These are phyloP conservation scores for Melampsora larici-populina DNA, from an alignment of 1,284 basidiomycete species.

Conservation along the genomic window DNA sequence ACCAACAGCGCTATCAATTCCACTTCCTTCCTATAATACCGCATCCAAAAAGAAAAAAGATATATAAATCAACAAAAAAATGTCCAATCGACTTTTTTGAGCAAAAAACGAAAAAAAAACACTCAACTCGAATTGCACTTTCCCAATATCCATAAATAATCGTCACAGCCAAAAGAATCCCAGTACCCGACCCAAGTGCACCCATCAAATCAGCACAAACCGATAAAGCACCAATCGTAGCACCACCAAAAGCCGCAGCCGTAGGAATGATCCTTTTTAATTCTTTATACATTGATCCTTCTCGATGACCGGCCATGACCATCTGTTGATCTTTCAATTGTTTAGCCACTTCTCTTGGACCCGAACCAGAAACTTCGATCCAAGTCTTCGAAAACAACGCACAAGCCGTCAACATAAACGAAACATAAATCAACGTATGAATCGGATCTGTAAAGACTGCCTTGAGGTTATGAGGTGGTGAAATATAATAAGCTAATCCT, in stretches of 20 bases:
- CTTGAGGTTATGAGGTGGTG: slow-evolving; percentile 84
- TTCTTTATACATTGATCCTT: slow-evolving; percentile 98
- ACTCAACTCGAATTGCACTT: slow-evolving; percentile 41
- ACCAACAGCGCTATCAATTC: slow-evolving; percentile 40
- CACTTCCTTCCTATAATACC: slow-evolving; percentile 31
- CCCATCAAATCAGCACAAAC: slow-evolving; percentile 95
- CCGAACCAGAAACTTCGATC: slow-evolving; percentile 96
- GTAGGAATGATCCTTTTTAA: slow-evolving; percentile 96
- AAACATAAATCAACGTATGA: slow-evolving; percentile 85
- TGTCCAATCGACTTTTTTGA: too few species aligned
- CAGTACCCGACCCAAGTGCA: slow-evolving; percentile 91
- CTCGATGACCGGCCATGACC: slow-evolving; percentile 97
- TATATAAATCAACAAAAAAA: neutral
- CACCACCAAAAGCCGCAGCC: slow-evolving; percentile 93
- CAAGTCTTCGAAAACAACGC: slow-evolving; percentile 98
- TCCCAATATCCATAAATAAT: slow-evolving; percentile 83
- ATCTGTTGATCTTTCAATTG: slow-evolving; percentile 98
- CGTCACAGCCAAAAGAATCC: slow-evolving; percentile 95
- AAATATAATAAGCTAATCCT: slow-evolving; percentile 98
- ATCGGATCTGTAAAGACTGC: slow-evolving; percentile 85
- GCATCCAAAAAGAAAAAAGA: neutral
- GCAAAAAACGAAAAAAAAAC: neutral
- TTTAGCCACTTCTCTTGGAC: slow-evolving; percentile 92
- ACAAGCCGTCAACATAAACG: slow-evolving; percentile 89
- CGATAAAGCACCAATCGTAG: slow-evolving; percentile 86